phyloP scores from a whole-genome alignment of 163 green algal genomes.

The Chlamydomonas reinhardtii region DNA sequence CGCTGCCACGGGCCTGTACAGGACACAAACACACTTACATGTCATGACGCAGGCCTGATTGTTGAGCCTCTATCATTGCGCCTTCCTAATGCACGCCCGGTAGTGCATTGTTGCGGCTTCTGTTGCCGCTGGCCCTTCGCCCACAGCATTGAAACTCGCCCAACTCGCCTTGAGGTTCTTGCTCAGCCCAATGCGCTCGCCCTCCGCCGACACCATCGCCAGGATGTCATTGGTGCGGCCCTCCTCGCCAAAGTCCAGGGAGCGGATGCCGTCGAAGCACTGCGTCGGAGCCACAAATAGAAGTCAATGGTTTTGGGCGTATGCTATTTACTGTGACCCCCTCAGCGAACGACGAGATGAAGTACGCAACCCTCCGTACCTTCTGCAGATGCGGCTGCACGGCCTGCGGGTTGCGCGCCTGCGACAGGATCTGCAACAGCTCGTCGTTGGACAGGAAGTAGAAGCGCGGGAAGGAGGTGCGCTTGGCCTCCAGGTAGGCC shows the following conservation, averaged over 20 bases:
- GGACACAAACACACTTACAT: background rate
- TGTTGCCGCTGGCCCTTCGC: too few species aligned
- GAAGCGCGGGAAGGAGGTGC: slow-evolving; percentile 82
- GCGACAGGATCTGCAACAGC: slow-evolving; percentile 83
- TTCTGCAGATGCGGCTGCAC: slow-evolving; percentile 85
- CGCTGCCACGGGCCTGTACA: slow-evolving; percentile 68
- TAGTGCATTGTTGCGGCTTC: too few species aligned
- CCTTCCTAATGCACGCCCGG: too few species aligned
- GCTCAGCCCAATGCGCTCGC: slow-evolving; percentile 74
- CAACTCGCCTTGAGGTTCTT: slow-evolving; percentile 75
- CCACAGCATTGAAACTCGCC: too few species aligned
- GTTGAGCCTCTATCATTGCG: too few species aligned
- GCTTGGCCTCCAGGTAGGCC: slow-evolving; percentile 84
- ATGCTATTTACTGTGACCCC: too few species aligned
- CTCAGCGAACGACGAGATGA: too few species aligned
- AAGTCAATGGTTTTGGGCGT: too few species aligned
- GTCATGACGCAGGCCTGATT: too few species aligned
- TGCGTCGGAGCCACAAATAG: too few species aligned
- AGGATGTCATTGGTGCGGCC: slow-evolving; percentile 76
- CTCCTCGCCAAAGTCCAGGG: slow-evolving; percentile 76
- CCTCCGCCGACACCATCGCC: slow-evolving; percentile 55
- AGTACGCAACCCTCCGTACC: background rate
- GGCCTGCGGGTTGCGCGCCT: slow-evolving; percentile 74
- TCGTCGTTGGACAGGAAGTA: slow-evolving; percentile 90
- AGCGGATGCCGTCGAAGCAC: slow-evolving; percentile 82